phyloP scores from a whole-genome alignment of 2,329 filamentous ascomycete species.

The Magnaporthiopsis rhizophila region DNA sequence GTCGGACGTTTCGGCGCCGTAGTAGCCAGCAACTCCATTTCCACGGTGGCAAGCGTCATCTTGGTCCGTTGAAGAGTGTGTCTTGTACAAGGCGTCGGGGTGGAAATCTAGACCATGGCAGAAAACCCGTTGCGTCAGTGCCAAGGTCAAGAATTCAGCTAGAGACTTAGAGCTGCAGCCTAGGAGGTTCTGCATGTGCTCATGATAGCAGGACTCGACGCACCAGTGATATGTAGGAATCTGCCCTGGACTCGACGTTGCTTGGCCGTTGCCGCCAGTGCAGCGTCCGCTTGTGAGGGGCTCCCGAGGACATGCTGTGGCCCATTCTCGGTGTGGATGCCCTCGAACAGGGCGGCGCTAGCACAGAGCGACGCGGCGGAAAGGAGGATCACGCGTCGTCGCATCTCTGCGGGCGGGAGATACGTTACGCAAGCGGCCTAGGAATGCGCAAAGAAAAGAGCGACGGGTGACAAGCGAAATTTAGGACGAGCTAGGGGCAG shows the following conservation, averaged over 20 bases:
- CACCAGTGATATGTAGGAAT: constrained; percentile 87
- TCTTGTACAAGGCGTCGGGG: constrained; percentile 79
- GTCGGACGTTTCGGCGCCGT: constrained; percentile 77
- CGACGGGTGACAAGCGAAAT: no score
- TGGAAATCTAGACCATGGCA: constrained; percentile 63
- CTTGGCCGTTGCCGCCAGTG: constrained; percentile 14
- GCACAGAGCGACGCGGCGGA: constrained; percentile 18
- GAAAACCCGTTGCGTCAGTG: background rate
- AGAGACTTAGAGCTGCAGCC: background rate
- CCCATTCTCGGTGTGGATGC: constrained; percentile 8
- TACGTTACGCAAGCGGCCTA: background rate
- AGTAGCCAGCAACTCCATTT: constrained; percentile 67
- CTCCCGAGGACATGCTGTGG: constrained; percentile 14
- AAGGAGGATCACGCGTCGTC: constrained; percentile 3
- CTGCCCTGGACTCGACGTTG: constrained; percentile 54
- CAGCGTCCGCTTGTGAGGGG: constrained; percentile 8
- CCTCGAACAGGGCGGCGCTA: constrained; percentile 17
- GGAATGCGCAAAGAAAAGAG: background rate
- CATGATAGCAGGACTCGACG: constrained; percentile 16
- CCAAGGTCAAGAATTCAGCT: background rate
- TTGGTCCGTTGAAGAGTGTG: constrained; percentile 62
- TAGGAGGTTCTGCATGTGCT: background rate
- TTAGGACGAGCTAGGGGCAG: background rate
- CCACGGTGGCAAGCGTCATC: constrained; percentile 71
- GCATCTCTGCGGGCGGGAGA: constrained; percentile 6